phyloP scores from a whole-genome alignment of 2,329 filamentous ascomycete species.

The Cladophialophora carrionii region DNA sequence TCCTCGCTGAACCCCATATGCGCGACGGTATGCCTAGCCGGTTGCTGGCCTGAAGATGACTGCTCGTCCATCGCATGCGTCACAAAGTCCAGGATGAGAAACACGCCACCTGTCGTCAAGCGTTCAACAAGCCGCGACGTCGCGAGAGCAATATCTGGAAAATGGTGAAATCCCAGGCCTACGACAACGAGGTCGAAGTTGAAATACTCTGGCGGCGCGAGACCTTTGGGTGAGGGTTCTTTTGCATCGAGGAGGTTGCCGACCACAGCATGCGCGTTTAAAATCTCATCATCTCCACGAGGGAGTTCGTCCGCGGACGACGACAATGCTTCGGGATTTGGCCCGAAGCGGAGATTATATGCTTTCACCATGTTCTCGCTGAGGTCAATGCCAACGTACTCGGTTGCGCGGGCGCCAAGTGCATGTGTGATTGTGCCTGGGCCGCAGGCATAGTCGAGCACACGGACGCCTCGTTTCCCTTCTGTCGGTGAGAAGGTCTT shows the following conservation, averaged over 20 bases:
- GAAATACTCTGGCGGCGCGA: constrained; percentile 65
- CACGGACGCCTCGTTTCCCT: constrained; percentile 30
- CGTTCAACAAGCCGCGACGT: constrained; percentile 63
- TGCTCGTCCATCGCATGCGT: constrained; percentile 50
- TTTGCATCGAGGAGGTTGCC: constrained; percentile 59
- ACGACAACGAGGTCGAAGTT: constrained; percentile 70
- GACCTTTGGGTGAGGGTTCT: constrained; percentile 54
- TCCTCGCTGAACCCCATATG: constrained; percentile 68
- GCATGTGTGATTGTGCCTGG: constrained; percentile 59
- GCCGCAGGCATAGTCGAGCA: constrained; percentile 78
- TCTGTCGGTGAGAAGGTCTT: neutral
- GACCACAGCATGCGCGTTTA: constrained; percentile 35
- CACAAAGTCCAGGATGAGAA: constrained; percentile 70
- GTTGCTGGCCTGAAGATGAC: constrained; percentile 40
- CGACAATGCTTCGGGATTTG: constrained; percentile 44
- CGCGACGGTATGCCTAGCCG: constrained; percentile 58
- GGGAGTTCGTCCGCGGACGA: constrained; percentile 54
- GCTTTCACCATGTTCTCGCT: constrained; percentile 70
- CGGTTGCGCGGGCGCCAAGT: constrained; percentile 64
- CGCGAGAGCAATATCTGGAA: constrained; percentile 65
- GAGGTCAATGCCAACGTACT: constrained; percentile 70
- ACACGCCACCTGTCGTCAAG: constrained; percentile 66
- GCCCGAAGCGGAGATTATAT: constrained; percentile 64
- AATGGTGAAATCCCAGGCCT: constrained; percentile 68
- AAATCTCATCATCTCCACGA: constrained; percentile 38